Conservation (phyloP, 768 basidiomycete species). For the Tylopilus intermedius region DNA sequence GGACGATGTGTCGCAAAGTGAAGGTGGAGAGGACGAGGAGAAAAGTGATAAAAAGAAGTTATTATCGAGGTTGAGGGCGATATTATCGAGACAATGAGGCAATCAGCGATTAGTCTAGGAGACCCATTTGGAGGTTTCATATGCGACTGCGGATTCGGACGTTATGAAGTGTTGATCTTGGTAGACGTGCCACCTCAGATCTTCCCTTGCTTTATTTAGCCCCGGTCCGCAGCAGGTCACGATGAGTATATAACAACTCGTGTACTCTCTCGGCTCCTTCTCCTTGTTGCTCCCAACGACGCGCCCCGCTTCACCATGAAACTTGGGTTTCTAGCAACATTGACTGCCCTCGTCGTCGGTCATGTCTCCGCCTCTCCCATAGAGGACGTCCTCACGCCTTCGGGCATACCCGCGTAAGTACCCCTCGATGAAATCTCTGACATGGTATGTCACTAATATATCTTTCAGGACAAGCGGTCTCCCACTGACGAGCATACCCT, state of each 20-base stretch:
- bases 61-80: conserved; percentile 4
- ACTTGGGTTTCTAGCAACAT: background rate
- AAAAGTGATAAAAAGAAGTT: background rate
- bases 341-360: conserved; percentile 7
- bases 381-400: conserved; percentile 2
- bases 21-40: background rate
- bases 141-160: background rate
- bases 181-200: background rate
- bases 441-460: background rate
- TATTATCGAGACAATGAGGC: conserved; percentile 5
- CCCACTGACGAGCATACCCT: conserved; percentile 15
- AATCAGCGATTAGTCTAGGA: background rate
- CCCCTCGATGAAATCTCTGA: background rate
- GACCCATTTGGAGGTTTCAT: no score
- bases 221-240: background rate
- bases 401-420: conserved; percentile 22
- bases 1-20: background rate
- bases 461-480: conserved; percentile 19
- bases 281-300: background rate
- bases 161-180: background rate
- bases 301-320: conserved; percentile 10
- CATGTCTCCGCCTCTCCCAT: conserved; percentile 10
- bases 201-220: background rate
- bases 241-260: background rate
- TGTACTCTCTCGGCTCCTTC: background rate